These are phyloP conservation scores for Mortierella sp. DNA, from an alignment of 371 early-diverging fungal genomes.

Conservation along the genomic window DNA sequence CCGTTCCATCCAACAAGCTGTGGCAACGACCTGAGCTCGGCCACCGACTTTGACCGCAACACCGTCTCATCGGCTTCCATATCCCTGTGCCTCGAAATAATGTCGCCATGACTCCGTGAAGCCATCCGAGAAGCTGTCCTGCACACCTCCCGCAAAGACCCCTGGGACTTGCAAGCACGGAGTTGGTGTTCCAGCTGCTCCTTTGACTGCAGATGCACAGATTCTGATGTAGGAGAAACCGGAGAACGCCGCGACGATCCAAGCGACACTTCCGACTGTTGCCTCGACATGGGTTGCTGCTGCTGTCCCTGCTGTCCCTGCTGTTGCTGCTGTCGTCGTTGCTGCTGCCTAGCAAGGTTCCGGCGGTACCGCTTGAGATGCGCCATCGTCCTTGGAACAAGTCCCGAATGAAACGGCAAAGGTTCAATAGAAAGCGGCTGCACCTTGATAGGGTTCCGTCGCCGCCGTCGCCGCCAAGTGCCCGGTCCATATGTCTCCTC, in stretches of 20 bases:
- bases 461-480: not conserved
- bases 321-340: conserved; percentile 14
- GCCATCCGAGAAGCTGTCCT: conserved; percentile 36
- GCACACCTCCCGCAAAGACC: conserved; percentile 38
- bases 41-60: not conserved
- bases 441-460: conserved; percentile 40
- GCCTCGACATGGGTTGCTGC: not conserved
- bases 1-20: not conserved
- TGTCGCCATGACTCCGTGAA: conserved; percentile 21
- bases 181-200: not conserved
- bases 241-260: not conserved
- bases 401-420: conserved; percentile 41
- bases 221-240: not conserved
- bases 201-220: not conserved
- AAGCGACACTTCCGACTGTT: not conserved
- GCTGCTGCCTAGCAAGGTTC: conserved; percentile 17
- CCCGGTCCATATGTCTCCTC: not conserved
- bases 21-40: not conserved
- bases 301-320: not conserved
- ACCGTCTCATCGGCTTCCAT: not conserved
- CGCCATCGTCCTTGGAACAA: conserved; percentile 37
- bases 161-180: conserved; percentile 27
- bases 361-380: conserved; percentile 40
- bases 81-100: not conserved
- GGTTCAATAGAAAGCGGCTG: conserved; percentile 52